Evolutionary conservation across 495 filamentous ascomycete genomes (phyloP), one percentile per base, ranked within the genome.

Genomic region (Penicillium canariense): DNA sequence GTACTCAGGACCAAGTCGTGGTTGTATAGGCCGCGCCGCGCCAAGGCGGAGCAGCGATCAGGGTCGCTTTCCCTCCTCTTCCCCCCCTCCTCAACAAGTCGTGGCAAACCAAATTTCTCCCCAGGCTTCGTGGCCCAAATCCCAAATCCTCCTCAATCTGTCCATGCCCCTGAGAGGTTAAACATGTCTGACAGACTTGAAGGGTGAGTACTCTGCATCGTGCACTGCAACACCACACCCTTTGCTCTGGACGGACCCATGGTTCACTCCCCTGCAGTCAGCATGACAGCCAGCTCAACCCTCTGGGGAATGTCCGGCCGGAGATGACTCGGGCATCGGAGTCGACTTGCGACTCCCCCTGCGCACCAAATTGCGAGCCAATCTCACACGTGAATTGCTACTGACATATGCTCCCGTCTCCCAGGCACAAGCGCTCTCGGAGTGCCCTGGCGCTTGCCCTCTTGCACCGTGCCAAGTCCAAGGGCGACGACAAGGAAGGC

Each of bases 361-460:
- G 10, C 39, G 20, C 22, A 49, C 54, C 28, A 48, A 10, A 57
- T 46, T 30, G n/a, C 31, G 32, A 42, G 26, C 27, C 36, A 36
- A 46, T 59, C n/a, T n/a, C 58, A 61, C 58, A 55, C 61, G 63
- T 52, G 55, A 55, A 52, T 9, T 6, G 48, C 26, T 35, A 52
- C 46, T 54, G 53, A 65, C 70, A 71, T 47, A 68, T 67, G 57
- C 43, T 56, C 23, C 34, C 45, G 28, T 57, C 51, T 32, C 51
- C 18, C 60, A 81, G 78, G 54, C 80, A 81, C 59, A 82, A 78
- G 66, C 78, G 79, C 58, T 81, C 80, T 34, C 78, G 73, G 54
- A 80, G 79, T 59, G 67, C 73, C 26, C 56, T 81, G 56, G 78
- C 80, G 48, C 74, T 77, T 50, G 72, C 81, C 44, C 64, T 83